Evolutionary conservation across 331 rosid species (phyloP), one percentile per base, ranked within the genome.

Genomic region (Cydonia oblonga): DNA sequence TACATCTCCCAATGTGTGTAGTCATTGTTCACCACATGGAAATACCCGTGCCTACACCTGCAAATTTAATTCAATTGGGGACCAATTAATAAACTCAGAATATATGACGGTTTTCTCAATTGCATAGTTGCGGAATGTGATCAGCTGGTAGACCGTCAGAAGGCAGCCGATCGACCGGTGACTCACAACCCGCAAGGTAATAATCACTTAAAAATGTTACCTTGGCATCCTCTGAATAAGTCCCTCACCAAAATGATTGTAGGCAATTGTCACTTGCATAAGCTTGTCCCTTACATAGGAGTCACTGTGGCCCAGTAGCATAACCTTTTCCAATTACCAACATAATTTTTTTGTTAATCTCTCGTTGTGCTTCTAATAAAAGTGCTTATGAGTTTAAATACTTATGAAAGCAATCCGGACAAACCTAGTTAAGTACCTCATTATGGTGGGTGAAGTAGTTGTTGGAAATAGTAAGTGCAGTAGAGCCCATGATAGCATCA

Each of bases 1-100:
- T 95, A 95, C 98, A 95, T 95, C 70, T 75, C 93, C 98, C 98
- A 91, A 35, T 95, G 98, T 58, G 97, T 95, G 60, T 95, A 95
- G 86, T 95, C 98, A 64, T 95, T 95, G 85, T 95, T 95, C 65
- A 95, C 98, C 78, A 95, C 98, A 61, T 95, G 98, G 86, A 95
- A 91, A 78, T 95, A 91, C 18, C 98, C 98, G 78, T 95, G 98
- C 54, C 98, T 85, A 82, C 98, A 95, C 78, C 98, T 95, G 93
- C 82, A 85, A 76, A 66, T 15, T 73, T 4, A 69, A 54, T 26
- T 54, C 22, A 52, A 10, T 63, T 29, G 22, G 32, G 8, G 29
- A 11, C 69, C 59, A 16, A 62, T 35, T 63, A 51, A 51, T 51
- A 51, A 51, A 18, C 7, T 18, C 0, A 18, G 22, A 18, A 51